Conservation (phyloP, 2,329 filamentous ascomycete species). For the Hypoxylon sp. region DNA sequence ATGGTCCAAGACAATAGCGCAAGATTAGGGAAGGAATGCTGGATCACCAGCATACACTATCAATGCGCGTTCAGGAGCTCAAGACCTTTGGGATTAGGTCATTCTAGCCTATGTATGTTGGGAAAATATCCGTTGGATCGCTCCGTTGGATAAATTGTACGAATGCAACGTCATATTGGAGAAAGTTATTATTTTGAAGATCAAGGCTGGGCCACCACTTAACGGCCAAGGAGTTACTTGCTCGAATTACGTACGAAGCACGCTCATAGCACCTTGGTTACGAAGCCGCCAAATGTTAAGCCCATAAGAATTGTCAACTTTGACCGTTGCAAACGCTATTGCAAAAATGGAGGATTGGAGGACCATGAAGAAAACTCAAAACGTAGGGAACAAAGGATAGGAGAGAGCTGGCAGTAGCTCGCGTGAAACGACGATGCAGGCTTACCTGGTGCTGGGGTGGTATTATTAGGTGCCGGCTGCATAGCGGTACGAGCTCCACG, state of each 20-base stretch:
- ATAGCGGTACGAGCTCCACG: slow-evolving; percentile 28
- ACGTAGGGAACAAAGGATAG: slow-evolving; percentile 10
- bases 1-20: slow-evolving; percentile 30
- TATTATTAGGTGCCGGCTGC: slow-evolving; percentile 28
- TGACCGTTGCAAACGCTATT: slow-evolving; percentile 11
- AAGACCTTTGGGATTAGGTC: slow-evolving; percentile 21
- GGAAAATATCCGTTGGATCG: slow-evolving; percentile 37
- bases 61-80: slow-evolving; percentile 33
- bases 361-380: neutral
- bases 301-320: slow-evolving; percentile 14
- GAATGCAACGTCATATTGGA: slow-evolving; percentile 38
- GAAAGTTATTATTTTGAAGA: slow-evolving; percentile 24
- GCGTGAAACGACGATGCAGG: slow-evolving; percentile 18
- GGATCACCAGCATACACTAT: slow-evolving; percentile 30
- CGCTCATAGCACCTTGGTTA: slow-evolving; percentile 12
- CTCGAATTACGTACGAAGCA: slow-evolving; percentile 9
- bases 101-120: slow-evolving; percentile 45
- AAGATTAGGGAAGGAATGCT: slow-evolving; percentile 35
- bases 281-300: slow-evolving; percentile 14
- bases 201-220: slow-evolving; percentile 20
- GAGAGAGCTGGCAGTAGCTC: slow-evolving; percentile 4
- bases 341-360: slow-evolving; percentile 2
- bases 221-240: slow-evolving; percentile 16
- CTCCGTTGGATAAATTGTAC: slow-evolving; percentile 42
- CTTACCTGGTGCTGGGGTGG: slow-evolving; percentile 39